phyloP scores from a whole-genome alignment of 2,329 filamentous ascomycete species.

The Fonsecaea erecta region DNA sequence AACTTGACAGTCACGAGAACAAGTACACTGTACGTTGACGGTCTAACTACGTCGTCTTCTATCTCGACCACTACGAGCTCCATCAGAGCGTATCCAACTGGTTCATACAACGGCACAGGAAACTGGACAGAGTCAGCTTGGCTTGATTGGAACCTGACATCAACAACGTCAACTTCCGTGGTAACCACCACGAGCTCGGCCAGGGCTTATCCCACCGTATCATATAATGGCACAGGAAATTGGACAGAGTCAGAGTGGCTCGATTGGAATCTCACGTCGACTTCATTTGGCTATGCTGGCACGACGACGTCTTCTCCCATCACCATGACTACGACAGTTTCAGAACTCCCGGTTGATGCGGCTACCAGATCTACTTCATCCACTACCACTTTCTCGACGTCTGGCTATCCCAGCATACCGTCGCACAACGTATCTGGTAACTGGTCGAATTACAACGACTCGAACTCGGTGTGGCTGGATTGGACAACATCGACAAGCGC shows the following conservation, averaged over 20 bases:
- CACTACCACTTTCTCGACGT: neutral
- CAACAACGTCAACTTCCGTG: neutral
- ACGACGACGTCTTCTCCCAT: conserved; percentile 3
- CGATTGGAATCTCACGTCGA: neutral
- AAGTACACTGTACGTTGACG: neutral
- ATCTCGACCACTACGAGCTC: neutral
- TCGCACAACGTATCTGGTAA: neutral
- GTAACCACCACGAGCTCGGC: neutral
- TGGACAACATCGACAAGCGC: conserved; percentile 7
- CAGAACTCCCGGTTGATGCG: neutral
- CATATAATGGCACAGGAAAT: no score
- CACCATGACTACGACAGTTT: neutral
- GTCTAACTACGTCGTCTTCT: neutral
- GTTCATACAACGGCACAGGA: neutral
- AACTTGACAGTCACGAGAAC: neutral
- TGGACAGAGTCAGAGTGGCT: neutral
- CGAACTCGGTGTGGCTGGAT: neutral
- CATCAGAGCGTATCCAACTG: neutral
- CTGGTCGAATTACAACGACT: neutral
- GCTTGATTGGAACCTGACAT: neutral
- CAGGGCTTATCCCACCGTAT: no score
- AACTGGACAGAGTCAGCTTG: neutral
- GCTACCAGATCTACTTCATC: neutral
- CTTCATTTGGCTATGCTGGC: neutral
- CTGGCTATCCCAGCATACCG: neutral